Base-by-base conservation (phyloP, 768 basidiomycete species). In the Termitomyces sp. region DNA sequence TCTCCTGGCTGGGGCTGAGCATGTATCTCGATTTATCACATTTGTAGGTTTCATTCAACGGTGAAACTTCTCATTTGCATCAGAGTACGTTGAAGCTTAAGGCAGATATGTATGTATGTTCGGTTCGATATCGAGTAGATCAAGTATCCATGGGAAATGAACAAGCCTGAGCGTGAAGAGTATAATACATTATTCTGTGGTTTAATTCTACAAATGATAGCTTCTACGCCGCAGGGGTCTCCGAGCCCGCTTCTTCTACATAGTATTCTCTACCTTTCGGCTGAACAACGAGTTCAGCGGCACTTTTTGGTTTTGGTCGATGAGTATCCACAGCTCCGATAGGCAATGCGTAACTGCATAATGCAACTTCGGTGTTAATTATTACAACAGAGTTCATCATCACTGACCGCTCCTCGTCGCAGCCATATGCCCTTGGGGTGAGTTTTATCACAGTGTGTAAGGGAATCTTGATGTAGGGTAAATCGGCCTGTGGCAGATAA, bases 401-500 rank as follows among this genome's bases (percentile, higher is more conserved):
- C n/a, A 56, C 77, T 47, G 56, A 88, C 90, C 95, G 82, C 71
- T 95, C 95, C 70, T 99, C 97, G 70, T 98, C 95, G 76, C 96
- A 98, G 39, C 97, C 97, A 70, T 98, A 99, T 1, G 97, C 97
- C 69, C 93, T 95, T 10, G 97, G 97, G 1, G 96, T 98, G 46
- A 99, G 81, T 74, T 98, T 98, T 72, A 99, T 97, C 37, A 99
- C 89, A 0, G 96, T 99, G 69, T 99, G 97, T 56, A 96, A 73
- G 0, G 95, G 95, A 46, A 98, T 95, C 76, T 95, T 96, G 79
- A 98, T 92, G 70, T 99, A 99, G 1, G 97, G 97, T 34, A 99
- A 80, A 68, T 98, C 95, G 24, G 82, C 91, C 71, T 97, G 97
- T 0, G 91, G 84, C 24, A 96, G 76, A 65, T 95, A 83, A 71